Conservation (phyloP, 1,139 yeast species). For the Yamadazyma diospyri region DNA sequence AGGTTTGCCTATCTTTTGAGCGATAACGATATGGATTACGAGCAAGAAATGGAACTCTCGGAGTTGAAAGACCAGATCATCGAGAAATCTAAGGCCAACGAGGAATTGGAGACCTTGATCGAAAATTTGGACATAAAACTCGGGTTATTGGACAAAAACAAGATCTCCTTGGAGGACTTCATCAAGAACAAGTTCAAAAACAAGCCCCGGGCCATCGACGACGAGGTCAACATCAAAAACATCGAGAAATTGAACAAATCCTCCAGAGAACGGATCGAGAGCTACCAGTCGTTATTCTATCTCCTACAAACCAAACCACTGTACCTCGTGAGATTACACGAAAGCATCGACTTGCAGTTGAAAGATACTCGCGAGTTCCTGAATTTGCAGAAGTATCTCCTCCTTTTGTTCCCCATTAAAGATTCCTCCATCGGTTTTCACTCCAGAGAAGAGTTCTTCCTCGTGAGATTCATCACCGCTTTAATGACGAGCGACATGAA, state of each 20-base stretch:
- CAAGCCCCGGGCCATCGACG: conserved; percentile 15
- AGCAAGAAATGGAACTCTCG: conserved; percentile 70
- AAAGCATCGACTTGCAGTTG: conserved; percentile 18
- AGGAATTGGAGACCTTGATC: conserved; percentile 66
- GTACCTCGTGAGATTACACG: conserved; percentile 59
- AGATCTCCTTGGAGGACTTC: conserved; percentile 74
- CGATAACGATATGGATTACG: conserved; percentile 71
- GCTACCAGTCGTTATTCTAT: conserved; percentile 76
- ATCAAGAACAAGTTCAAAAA: conserved; percentile 50
- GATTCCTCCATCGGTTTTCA: conserved; percentile 28
- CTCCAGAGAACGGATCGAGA: conserved; percentile 46
- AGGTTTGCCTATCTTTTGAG: conserved; percentile 75
- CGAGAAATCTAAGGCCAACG: conserved; percentile 61
- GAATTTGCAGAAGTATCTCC: conserved; percentile 45
- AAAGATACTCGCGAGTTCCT: conserved; percentile 21
- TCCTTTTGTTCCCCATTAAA: conserved; percentile 45
- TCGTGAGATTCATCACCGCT: conserved; percentile 56
- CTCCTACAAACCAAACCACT: conserved; percentile 80
- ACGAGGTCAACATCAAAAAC: conserved; percentile 18
- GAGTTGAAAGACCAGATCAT: conserved; percentile 64
- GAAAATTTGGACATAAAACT: conserved; percentile 81
- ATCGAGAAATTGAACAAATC: conserved; percentile 34
- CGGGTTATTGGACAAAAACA: conserved; percentile 73
- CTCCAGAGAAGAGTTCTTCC: conserved; percentile 72
- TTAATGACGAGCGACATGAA: conserved; percentile 48